Evolutionary conservation across 75 land plant genomes (phyloP).

Genomic region (Sequoiadendron giganteum): DNA sequence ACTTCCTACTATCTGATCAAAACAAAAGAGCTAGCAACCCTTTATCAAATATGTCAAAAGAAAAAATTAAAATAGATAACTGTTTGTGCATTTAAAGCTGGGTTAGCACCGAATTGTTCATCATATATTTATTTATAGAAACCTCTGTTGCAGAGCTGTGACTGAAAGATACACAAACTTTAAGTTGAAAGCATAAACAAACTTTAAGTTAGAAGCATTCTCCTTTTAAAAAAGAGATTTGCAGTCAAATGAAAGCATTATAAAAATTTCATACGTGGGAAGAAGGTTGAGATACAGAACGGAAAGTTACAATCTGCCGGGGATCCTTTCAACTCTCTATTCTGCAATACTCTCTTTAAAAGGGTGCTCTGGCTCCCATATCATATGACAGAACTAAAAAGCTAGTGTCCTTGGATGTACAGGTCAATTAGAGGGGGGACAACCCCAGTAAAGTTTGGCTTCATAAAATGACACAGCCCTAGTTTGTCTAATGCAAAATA

Average conservation of each 20-base stretch:
- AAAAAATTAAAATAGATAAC: neutral
- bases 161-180: neutral
- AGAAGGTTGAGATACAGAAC: neutral
- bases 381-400: neutral
- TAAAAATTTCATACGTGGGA: neutral
- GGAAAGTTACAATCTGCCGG: neutral
- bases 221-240: neutral
- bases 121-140: neutral
- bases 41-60: neutral
- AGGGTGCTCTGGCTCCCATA: neutral
- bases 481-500: neutral
- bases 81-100: neutral
- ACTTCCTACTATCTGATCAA: neutral
- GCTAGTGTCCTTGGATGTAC: neutral
- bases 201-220: neutral
- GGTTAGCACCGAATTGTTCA: neutral
- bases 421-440: neutral
- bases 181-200: neutral
- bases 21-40: neutral
- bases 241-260: neutral
- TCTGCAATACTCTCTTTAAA: neutral
- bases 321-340: neutral
- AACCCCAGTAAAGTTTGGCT: neutral
- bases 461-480: neutral
- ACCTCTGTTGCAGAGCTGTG: neutral